phyloP scores from a whole-genome alignment of 768 basidiomycete genomes.

The Sarcomyxa edulis region DNA sequence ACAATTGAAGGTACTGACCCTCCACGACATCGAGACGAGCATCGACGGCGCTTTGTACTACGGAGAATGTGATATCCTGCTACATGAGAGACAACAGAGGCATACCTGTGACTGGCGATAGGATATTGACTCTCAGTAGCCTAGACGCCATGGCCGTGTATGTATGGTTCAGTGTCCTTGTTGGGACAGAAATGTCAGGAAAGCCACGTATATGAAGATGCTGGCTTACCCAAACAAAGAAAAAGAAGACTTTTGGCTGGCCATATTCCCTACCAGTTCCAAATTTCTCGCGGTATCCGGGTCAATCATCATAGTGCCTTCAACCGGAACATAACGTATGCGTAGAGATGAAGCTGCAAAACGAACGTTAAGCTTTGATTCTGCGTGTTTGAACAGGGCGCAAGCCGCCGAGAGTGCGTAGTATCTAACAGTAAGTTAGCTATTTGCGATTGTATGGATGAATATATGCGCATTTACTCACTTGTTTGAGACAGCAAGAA shows the following conservation, averaged over 20 bases:
- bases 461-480: conserved; percentile 30
- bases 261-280: conserved; percentile 79
- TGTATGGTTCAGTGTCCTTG: conserved; percentile 71
- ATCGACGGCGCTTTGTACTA: conserved; percentile 63
- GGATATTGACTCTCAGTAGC: conserved; percentile 70
- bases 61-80: conserved; percentile 1
- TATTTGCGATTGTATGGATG: not conserved
- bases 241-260: conserved; percentile 59
- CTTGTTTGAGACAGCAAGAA: conserved; percentile 81
- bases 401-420: conserved; percentile 83
- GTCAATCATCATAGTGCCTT: conserved; percentile 95
- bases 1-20: conserved; percentile 33
- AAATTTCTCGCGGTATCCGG: conserved; percentile 83
- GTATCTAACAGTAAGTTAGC: conserved; percentile 47
- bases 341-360: conserved; percentile 68
- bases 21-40: conserved; percentile 84
- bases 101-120: conserved; percentile 75
- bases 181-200: not conserved
- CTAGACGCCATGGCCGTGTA: conserved; percentile 89
- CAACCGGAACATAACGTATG: conserved; percentile 72
- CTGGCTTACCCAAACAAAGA: conserved; percentile 71
- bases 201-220: not conserved
- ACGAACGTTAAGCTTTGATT: conserved; percentile 60
- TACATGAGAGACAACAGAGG: not conserved
- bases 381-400: conserved; percentile 85